Evolutionary conservation across 768 basidiomycete genomes (phyloP).

Genomic region (Suillus subalutaceus): DNA sequence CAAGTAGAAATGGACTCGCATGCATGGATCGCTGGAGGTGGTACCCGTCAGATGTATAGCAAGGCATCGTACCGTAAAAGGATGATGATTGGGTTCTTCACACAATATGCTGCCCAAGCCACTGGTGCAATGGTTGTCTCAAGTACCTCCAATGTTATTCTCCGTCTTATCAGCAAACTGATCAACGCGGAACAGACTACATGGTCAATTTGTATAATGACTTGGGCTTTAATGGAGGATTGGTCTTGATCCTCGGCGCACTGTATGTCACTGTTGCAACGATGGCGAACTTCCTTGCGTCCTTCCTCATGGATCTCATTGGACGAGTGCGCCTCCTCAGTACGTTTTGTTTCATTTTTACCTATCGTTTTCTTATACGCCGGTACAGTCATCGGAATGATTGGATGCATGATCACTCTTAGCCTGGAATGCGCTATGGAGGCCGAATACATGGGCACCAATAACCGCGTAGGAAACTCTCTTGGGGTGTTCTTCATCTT

Average conservation of each 20-base stretch:
- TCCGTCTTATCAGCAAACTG: neutral
- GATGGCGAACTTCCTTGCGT: neutral
- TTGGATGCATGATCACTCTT: neutral
- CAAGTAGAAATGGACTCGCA: conserved; percentile 12
- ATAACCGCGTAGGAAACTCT: neutral
- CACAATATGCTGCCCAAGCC: neutral
- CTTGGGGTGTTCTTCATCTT: conserved; percentile 11
- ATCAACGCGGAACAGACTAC: conserved; percentile 5
- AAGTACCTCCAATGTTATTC: neutral
- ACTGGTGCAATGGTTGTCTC: conserved; percentile 6
- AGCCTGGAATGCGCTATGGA: neutral
- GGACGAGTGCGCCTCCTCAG: conserved; percentile 7
- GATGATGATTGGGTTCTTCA: conserved; percentile 11
- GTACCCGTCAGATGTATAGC: conserved; percentile 7
- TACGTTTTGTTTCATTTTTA: neutral
- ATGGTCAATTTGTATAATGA: conserved; percentile 2
- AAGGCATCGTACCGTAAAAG: conserved; percentile 13
- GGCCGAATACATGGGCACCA: neutral
- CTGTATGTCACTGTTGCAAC: conserved; percentile 4
- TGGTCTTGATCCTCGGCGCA: conserved; percentile 6
- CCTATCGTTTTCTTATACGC: neutral
- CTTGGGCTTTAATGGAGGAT: conserved; percentile 1
- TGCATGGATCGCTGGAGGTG: conserved; percentile 11
- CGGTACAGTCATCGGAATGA: conserved; percentile 1
- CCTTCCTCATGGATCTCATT: conserved; percentile 1